Percentiles rank a stretch among this genome's conserved stretches.
phyloP scores from a whole-genome alignment of 306 rosid species.

The Cicer bijugum region DNA sequence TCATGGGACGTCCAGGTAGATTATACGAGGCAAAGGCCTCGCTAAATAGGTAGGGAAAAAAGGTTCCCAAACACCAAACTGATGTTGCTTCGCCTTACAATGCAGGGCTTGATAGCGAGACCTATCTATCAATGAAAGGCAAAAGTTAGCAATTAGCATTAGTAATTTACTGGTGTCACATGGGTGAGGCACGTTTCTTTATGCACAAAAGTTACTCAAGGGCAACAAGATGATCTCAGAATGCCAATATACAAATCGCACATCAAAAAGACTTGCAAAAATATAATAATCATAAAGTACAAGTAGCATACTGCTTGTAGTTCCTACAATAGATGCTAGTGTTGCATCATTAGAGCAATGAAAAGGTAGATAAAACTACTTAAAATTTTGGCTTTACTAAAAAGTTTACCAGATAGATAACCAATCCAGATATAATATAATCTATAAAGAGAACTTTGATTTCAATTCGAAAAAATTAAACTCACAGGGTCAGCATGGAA shows the following conservation, averaged over 20 bases:
- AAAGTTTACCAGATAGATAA: constrained; percentile 14
- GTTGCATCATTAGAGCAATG: constrained; percentile 33
- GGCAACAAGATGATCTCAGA: constrained; percentile 2
- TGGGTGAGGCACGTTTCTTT: constrained; percentile 1
- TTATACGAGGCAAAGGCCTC: constrained; percentile 7
- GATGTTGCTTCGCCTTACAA: not conserved
- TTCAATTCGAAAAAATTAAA: constrained; percentile 41
- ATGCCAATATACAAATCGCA: constrained; percentile 17
- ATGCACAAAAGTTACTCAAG: not conserved
- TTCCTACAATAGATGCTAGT: constrained; percentile 32
- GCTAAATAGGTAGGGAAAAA: not conserved
- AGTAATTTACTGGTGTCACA: constrained; percentile 18
- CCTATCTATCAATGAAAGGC: constrained; percentile 9
- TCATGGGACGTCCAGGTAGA: not conserved
- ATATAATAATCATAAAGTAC: constrained; percentile 23
- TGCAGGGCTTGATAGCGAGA: constrained; percentile 17
- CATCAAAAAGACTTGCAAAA: constrained; percentile 20
- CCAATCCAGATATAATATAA: constrained; percentile 33
- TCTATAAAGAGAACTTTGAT: constrained; percentile 6
- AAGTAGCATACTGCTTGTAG: constrained; percentile 26
- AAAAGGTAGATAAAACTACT: constrained; percentile 26
- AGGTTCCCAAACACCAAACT: constrained; percentile 12
- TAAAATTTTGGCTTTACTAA: constrained; percentile 32
- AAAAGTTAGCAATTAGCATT: constrained; percentile 7
- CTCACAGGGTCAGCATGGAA: constrained; percentile 99